Base-by-base conservation (phyloP, 2,329 filamentous ascomycete genomes). In the Neofusicoccum sp. region DNA sequence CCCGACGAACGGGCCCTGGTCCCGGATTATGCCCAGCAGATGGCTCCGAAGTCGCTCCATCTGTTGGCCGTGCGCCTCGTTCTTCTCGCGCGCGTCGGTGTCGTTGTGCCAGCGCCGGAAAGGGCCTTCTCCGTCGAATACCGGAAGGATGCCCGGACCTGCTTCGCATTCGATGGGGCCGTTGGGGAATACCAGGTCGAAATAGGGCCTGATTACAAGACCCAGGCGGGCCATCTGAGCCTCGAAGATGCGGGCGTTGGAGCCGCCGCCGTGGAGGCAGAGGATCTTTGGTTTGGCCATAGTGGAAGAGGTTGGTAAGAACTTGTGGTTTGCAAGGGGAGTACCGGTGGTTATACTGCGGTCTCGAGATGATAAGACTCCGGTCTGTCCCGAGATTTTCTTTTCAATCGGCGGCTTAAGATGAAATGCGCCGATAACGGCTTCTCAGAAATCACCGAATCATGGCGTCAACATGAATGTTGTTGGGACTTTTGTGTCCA, bases 141-240 rank as follows among this genome's bases (percentile, higher is more conserved):
- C 86, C 11, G 80, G 73, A 16, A 85, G 73, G 9, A 92, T 84
- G 64, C 84, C 86, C 0, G 85, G 80, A 34, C 88, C 86, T 0
- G 88, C 76, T 1, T 79, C 71, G 65, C 84, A 87, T 60, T 81
- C 78, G 72, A 87, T 89, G 1, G 89, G 89, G 0, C 80, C 89
- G 66, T 92, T 84, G 65, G 84, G 85, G 75, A 89, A 93, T 68
- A 89, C 85, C 64, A 92, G 81, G 45, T 89, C 86, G 72, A 91
- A 91, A 45, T 81, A 73, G 5, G 80, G 72, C 44, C 75, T 70
- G 0, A 91, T 51, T 2, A 67, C 44, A 8, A 68, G 61, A 8
- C 60, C 64, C 26, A 75, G 60, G 9, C 73, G 67, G 11, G 71
- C 71, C 6, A 73, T 59, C 40, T 75, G 73, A 9, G 74, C 66